phyloP scores from a whole-genome alignment of 192 early-diverging fungal genomes.

The Rhizophagus sp. region DNA sequence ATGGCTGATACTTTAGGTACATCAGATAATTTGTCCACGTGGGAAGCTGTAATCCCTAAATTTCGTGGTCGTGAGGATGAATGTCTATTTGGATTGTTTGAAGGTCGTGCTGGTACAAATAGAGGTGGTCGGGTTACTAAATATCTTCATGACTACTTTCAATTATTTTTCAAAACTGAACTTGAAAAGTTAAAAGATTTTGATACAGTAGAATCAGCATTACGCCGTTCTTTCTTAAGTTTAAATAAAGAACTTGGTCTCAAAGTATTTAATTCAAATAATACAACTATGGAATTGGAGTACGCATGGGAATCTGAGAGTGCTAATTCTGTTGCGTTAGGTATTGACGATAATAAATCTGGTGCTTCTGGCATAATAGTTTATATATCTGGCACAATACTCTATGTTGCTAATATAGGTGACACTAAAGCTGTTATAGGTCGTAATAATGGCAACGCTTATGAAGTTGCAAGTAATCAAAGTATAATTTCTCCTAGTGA shows the following conservation, averaged over 20 bases:
- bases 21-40: slow-evolving; percentile 69
- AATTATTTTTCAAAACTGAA: slow-evolving; percentile 68
- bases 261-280: slow-evolving; percentile 29
- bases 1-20: slow-evolving; percentile 81
- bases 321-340: slow-evolving; percentile 17
- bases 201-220: slow-evolving; percentile 62
- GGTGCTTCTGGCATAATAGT: slow-evolving; percentile 83
- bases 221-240: slow-evolving; percentile 81
- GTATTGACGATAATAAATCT: slow-evolving; percentile 46
- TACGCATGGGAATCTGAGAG: slow-evolving; percentile 14
- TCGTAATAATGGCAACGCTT: slow-evolving; percentile 64
- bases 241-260: slow-evolving; percentile 79
- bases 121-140: slow-evolving; percentile 55
- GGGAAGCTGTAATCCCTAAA: slow-evolving; percentile 85
- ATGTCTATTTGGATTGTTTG: slow-evolving; percentile 86
- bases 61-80: slow-evolving; percentile 87
- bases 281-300: slow-evolving; percentile 22
- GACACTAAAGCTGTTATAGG: slow-evolving; percentile 82
- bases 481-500: slow-evolving; percentile 69
- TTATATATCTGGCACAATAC: slow-evolving; percentile 72
- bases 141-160: slow-evolving; percentile 73
- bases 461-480: slow-evolving; percentile 73
- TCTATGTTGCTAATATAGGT: slow-evolving; percentile 87
- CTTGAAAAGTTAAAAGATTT: slow-evolving; percentile 65
- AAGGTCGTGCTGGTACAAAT: slow-evolving; percentile 63